Conservation (phyloP, 257 asterid genomes). For the Fraxinus americana region DNA sequence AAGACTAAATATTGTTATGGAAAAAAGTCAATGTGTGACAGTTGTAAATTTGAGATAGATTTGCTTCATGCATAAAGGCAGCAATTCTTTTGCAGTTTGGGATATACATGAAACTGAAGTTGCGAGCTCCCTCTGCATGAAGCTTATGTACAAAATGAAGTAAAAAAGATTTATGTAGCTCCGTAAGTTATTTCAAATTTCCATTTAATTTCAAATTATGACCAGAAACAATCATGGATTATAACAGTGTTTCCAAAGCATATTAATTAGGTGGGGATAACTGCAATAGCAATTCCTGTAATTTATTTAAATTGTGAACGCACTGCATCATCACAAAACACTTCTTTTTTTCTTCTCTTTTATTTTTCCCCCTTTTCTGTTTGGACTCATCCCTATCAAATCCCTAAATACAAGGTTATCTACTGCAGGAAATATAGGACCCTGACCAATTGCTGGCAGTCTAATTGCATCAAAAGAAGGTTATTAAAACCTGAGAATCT, state of each 20-base stretch:
- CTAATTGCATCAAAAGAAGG: background rate
- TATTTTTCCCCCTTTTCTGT: background rate
- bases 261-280: background rate
- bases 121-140: background rate
- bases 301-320: background rate
- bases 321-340: background rate
- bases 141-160: background rate
- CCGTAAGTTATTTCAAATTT: too few relatives aligned
- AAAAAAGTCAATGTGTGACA: background rate
- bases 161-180: background rate
- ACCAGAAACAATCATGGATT: background rate
- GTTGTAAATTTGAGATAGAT: background rate
- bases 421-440: background rate
- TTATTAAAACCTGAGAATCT: background rate
- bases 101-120: background rate
- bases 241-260: background rate
- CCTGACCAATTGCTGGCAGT: background rate
- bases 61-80: slow-evolving; percentile 4
- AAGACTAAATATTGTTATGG: background rate
- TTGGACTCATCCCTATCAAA: background rate
- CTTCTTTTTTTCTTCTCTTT: background rate
- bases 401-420: background rate
- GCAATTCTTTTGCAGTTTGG: background rate
- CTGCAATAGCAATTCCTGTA: background rate
- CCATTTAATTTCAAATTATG: too few relatives aligned